Conservation (phyloP, 352 stramenopile species). For the Pythium dissotocum region DNA sequence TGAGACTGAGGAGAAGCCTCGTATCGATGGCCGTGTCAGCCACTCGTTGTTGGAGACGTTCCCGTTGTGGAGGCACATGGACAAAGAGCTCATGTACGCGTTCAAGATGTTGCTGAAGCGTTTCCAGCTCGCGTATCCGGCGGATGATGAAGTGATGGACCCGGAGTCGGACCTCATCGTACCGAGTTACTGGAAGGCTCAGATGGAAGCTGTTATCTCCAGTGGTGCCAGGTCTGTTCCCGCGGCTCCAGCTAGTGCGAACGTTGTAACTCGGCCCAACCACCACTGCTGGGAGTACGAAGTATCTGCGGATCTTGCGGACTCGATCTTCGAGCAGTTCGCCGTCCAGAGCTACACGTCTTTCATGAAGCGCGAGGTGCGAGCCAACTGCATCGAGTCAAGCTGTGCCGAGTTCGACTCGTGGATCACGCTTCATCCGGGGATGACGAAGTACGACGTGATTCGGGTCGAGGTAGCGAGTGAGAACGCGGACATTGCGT, state of each 20-base stretch:
- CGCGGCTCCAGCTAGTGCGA: background rate
- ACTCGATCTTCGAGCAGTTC: constrained; percentile 37
- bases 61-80: constrained; percentile 21
- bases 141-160: constrained; percentile 16
- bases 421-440: constrained; percentile 1
- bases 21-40: background rate
- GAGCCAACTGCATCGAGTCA: constrained; percentile 16
- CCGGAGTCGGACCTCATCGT: constrained; percentile 25
- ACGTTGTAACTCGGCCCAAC: background rate
- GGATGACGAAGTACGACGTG: constrained; percentile 5
- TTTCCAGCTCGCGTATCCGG: constrained; percentile 26
- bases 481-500: background rate
- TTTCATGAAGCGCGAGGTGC: constrained; percentile 12
- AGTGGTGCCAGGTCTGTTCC: background rate
- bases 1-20: background rate
- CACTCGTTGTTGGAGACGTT: background rate
- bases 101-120: constrained; percentile 32
- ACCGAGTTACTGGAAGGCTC: constrained; percentile 7
- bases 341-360: constrained; percentile 31
- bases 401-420: constrained; percentile 13
- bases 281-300: constrained; percentile 34
- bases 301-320: constrained; percentile 23
- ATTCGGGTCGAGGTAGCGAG: constrained; percentile 22
- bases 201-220: background rate
- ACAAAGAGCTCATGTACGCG: constrained; percentile 25